Base-by-base conservation (phyloP, 306 rosid species). In the Begonia masoniana region DNA sequence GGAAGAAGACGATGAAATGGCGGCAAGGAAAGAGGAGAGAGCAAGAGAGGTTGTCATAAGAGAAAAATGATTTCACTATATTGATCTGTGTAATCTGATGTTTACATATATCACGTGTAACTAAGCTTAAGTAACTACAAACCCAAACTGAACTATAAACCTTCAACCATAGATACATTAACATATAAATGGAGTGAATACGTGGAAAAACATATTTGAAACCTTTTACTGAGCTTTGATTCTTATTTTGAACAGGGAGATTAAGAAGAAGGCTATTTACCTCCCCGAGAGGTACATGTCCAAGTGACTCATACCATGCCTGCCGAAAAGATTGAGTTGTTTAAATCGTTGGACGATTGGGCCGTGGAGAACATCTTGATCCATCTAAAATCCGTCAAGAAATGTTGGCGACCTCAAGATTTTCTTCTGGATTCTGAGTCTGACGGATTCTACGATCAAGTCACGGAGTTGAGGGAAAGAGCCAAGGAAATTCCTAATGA, bases 331-430 rank as follows among this genome's bases (percentile, higher is more conserved):
- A 17, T 78, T 23, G 80, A 77, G 74, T 63, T 77, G 23, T 77
- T 77, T 67, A 60, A 55, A 54, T 77, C 79, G 5, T 64, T 77
- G 36, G 76, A 77, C 23, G 72, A 23, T 26, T 77, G 83, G 83
- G 83, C 83, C 10, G 79, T 67, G 12, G 13, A 64, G 13, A 73
- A 77, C 72, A 63, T 77, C 55, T 47, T 77, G 77, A 74, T 67
- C 65, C 74, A 63, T 69, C 75, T 77, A 16, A 77, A 70, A 51
- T 77, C 79, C 42, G 83, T 77, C 10, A 77, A 77, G 68, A 77
- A 58, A 51, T 70, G 83, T 61, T 77, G 83, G 79, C 83, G 73
- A 62, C 79, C 83, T 49, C 83, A 77, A 55, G 83, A 77, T 64
- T 77, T 73, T 54, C 74, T 77, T 21, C 83, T 79, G 9, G 64